Base-by-base conservation (phyloP, 148 eudicot species). In the Cornus controversa region DNA sequence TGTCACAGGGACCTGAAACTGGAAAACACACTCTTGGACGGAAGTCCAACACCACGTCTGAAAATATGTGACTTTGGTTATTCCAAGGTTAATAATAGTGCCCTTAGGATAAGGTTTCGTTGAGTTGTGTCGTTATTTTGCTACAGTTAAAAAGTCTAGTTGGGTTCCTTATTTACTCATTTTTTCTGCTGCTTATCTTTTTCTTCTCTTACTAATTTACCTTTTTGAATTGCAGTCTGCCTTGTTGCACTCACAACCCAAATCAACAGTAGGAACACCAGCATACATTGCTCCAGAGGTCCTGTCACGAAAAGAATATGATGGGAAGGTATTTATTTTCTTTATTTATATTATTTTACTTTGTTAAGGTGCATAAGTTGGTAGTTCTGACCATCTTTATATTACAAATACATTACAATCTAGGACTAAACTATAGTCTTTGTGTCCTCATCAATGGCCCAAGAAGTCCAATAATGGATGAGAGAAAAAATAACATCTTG, bases 241-340 rank as follows among this genome's bases (percentile, higher is more conserved):
- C 60, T 75, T 95, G 70, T 85, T 95, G 80, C 99, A 95, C 65
- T 95, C 99, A 24, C 95, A 93, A 82, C 99, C 99, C 65, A 93
- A 95, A 79, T 95, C 99, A 26, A 95, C 99, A 1, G 99, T 95
- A 3, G 99, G 99, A 57, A 95, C 99, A 16, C 97, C 97, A 13
- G 97, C 97, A 45, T 95, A 95, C 75, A 93, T 95, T 53, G 99
- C 99, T 45, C 99, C 99, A 0, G 99, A 95, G 82, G 94, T 95
- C 45, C 84, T 95, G 22, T 90, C 97, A 4, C 83, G 97, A 36
- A 91, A 91, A 81, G 99, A 95, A 77, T 95, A 93, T 78, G 96
- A 95, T 79, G 99, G 99, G 25, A 95, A 95, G 92, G 99, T 91
- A 80, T 58, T 67, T 11, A 6, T 34, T 14, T 31, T 31, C 4